phyloP scores from a whole-genome alignment of 805 yeast species.

The Yamadazyma sp. region DNA sequence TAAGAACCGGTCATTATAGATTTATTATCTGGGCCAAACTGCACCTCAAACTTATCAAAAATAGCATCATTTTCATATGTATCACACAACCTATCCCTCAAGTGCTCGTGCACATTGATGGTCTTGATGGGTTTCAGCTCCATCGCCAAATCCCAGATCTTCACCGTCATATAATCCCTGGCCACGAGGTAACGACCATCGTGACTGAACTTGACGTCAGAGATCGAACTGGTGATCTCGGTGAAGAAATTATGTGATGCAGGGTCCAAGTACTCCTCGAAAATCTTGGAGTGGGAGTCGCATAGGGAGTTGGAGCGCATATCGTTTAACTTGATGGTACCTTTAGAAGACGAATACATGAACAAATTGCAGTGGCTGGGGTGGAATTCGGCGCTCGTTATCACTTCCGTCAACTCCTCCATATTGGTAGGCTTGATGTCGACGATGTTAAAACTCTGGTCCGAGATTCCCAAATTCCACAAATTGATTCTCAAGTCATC shows the following conservation, averaged over 20 bases:
- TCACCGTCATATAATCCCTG: conserved; percentile 95
- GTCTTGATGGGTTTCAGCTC: conserved; percentile 92
- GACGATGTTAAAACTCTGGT: conserved; percentile 93
- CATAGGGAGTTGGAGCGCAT: conserved; percentile 96
- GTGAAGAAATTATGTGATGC: conserved; percentile 93
- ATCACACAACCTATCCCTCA: conserved; percentile 90
- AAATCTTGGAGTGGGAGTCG: conserved; percentile 82
- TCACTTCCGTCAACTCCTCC: conserved; percentile 98
- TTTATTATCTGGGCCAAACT: conserved; percentile 88
- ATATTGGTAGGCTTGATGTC: conserved; percentile 97
- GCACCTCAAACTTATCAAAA: conserved; percentile 97
- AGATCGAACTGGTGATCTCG: conserved; percentile 90
- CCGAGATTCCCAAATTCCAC: conserved; percentile 93
- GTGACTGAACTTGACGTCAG: conserved; percentile 88
- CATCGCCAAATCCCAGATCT: conserved; percentile 98
- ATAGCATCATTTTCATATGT: conserved; percentile 98
- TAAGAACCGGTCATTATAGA: conserved; percentile 96
- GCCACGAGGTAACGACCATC: conserved; percentile 96
- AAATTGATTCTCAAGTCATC: conserved; percentile 94
- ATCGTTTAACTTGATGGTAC: conserved; percentile 91
- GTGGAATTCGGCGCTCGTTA: conserved; percentile 95
- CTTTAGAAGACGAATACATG: conserved; percentile 94
- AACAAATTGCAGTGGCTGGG: conserved; percentile 89
- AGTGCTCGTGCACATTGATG: conserved; percentile 91
- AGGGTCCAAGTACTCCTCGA: conserved; percentile 93